Conservation (phyloP, 2,329 filamentous ascomycete species). For the Trichoderma hamatum region DNA sequence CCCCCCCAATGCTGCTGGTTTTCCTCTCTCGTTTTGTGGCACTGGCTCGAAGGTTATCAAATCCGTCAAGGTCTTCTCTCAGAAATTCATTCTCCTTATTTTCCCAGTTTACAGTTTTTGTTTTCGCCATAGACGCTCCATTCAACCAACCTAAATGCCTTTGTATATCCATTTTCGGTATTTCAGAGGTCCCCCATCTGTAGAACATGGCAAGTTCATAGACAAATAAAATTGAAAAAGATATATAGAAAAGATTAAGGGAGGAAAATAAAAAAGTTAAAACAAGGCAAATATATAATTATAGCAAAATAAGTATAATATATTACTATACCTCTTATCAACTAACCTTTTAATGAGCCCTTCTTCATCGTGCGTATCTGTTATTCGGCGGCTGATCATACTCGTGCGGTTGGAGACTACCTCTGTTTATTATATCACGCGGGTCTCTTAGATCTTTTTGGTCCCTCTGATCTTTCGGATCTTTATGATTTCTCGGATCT, state of each 20-base stretch:
- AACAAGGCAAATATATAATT: background rate
- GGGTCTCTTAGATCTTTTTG: conserved; percentile 46
- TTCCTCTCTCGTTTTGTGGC: too few species aligned
- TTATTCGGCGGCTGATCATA: conserved; percentile 50
- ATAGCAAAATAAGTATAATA: background rate
- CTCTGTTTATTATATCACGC: conserved; percentile 47
- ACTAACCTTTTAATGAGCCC: background rate
- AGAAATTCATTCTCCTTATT: background rate
- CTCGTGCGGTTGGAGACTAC: conserved; percentile 50
- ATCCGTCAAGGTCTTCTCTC: too few species aligned
- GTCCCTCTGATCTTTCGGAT: too few species aligned
- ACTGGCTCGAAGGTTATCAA: too few species aligned
- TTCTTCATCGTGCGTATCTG: conserved; percentile 47
- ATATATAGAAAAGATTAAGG: background rate
- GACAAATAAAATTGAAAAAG: background rate
- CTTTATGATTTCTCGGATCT: conserved; percentile 41
- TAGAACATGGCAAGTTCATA: background rate
- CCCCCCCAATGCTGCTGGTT: too few species aligned
- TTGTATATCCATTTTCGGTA: background rate
- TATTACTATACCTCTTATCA: background rate
- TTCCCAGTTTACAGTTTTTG: background rate
- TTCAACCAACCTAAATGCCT: background rate
- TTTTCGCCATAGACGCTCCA: background rate
- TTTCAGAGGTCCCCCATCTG: background rate
- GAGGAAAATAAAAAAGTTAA: background rate